These are phyloP conservation scores for Zasmidium citrigriseum DNA, from an alignment of 2,329 filamentous ascomycete genomes.

Conservation along the genomic window DNA sequence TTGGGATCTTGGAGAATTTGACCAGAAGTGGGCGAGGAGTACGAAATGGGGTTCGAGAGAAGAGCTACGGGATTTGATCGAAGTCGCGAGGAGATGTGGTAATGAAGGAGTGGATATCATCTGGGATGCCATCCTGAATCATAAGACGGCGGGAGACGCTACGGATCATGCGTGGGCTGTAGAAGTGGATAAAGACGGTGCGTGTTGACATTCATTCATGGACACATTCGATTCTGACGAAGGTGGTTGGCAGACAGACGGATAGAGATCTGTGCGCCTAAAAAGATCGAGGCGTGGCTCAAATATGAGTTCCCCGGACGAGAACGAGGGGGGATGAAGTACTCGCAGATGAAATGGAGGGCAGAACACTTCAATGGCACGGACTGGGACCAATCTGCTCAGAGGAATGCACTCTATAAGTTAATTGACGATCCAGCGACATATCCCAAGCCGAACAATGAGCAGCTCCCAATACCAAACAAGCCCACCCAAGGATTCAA, in stretches of 20 bases:
- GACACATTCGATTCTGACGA: not conserved
- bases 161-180: constrained; percentile 64
- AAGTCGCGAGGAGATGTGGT: constrained; percentile 50
- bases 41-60: constrained; percentile 71
- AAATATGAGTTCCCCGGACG: constrained; percentile 67
- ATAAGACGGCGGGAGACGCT: constrained; percentile 68
- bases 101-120: constrained; percentile 56
- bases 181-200: constrained; percentile 58
- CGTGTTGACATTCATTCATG: not conserved
- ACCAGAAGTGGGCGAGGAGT: constrained; percentile 62
- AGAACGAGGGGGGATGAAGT: constrained; percentile 47
- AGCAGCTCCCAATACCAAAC: constrained; percentile 21
- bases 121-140: constrained; percentile 73
- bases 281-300: constrained; percentile 68
- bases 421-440: constrained; percentile 51
- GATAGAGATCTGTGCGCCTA: constrained; percentile 54
- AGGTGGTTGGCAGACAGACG: constrained; percentile 37
- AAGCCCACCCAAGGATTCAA: constrained; percentile 20
- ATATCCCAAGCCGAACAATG: constrained; percentile 27
- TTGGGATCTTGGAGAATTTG: constrained; percentile 73
- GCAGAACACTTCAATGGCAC: constrained; percentile 69
- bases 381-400: constrained; percentile 62
- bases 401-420: constrained; percentile 65
- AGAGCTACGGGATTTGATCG: constrained; percentile 58
- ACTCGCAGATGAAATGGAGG: constrained; percentile 65